Conservation (phyloP, 768 basidiomycete genomes). For the Serendipita sp. region DNA sequence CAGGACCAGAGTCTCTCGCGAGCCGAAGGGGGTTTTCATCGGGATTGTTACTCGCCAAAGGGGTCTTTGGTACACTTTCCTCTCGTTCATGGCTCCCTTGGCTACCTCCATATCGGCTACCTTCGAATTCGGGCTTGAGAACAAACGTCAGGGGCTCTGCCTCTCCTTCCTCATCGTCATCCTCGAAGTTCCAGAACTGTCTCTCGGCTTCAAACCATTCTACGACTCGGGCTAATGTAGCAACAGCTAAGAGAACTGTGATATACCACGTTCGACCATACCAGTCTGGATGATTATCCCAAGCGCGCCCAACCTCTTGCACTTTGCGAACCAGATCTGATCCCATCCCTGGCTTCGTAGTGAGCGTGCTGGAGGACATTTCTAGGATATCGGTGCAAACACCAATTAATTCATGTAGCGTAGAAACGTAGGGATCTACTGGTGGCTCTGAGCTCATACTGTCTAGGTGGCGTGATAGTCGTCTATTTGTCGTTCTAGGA, state of each 20-base stretch:
- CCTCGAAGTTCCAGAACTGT: conserved; percentile 88
- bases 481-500: conserved; percentile 36
- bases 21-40: neutral
- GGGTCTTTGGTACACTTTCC: neutral
- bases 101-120: neutral
- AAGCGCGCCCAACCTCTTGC: conserved; percentile 79
- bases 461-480: conserved; percentile 40
- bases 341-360: conserved; percentile 68
- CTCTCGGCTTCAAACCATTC: conserved; percentile 99
- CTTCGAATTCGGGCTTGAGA: conserved; percentile 69
- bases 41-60: neutral
- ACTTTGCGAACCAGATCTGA: conserved; percentile 78
- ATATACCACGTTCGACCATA: conserved; percentile 97
- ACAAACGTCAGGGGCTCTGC: conserved; percentile 88
- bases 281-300: conserved; percentile 98
- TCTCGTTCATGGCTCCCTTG: neutral
- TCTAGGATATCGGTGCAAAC: conserved; percentile 90
- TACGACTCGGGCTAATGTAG: conserved; percentile 86
- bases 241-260: conserved; percentile 85
- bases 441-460: conserved; percentile 46
- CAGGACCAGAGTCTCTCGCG: neutral
- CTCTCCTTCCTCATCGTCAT: conserved; percentile 56
- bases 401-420: conserved; percentile 79
- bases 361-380: conserved; percentile 73
- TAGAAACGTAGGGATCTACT: conserved; percentile 74